Conservation (phyloP, 495 filamentous ascomycete genomes). For the Penicillium herquei region DNA sequence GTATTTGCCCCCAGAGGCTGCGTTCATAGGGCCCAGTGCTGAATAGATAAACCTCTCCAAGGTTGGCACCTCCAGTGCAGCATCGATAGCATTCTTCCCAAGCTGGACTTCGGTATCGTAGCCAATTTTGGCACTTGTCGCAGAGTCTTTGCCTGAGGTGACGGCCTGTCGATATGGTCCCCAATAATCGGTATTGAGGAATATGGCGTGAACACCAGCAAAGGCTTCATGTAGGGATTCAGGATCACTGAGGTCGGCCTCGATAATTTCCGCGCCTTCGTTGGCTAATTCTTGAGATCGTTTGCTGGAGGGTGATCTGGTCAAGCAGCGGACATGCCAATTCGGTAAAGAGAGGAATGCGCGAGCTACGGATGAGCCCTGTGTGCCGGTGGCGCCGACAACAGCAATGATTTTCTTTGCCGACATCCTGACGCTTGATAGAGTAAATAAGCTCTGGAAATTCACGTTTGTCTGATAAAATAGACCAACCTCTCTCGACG, state of each 20-base stretch:
- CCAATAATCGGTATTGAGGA: constrained; percentile 55
- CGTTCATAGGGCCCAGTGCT: constrained; percentile 30
- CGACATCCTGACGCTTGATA: neutral
- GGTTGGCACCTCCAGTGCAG: constrained; percentile 40
- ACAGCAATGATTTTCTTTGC: constrained; percentile 26
- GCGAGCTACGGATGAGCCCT: constrained; percentile 48
- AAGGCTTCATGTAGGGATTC: constrained; percentile 45
- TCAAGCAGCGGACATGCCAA: constrained; percentile 44
- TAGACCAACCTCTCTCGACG: neutral
- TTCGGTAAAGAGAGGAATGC: constrained; percentile 32
- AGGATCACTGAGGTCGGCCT: constrained; percentile 44
- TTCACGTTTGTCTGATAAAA: neutral
- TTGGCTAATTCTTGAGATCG: constrained; percentile 34
- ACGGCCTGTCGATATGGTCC: constrained; percentile 16
- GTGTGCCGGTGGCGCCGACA: constrained; percentile 40
- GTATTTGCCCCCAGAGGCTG: constrained; percentile 38
- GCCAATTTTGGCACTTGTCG: constrained; percentile 37
- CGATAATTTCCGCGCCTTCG: constrained; percentile 48
- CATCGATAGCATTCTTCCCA: constrained; percentile 49
- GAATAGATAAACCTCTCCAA: constrained; percentile 50
- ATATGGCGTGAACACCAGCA: constrained; percentile 47
- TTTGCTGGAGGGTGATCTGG: constrained; percentile 41
- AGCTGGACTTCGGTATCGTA: constrained; percentile 48
- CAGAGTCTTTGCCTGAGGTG: constrained; percentile 11
- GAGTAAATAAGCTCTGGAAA: neutral